These are phyloP conservation scores for Erodium maritimum DNA, from an alignment of 345 rosid species.

Conservation along the genomic window DNA sequence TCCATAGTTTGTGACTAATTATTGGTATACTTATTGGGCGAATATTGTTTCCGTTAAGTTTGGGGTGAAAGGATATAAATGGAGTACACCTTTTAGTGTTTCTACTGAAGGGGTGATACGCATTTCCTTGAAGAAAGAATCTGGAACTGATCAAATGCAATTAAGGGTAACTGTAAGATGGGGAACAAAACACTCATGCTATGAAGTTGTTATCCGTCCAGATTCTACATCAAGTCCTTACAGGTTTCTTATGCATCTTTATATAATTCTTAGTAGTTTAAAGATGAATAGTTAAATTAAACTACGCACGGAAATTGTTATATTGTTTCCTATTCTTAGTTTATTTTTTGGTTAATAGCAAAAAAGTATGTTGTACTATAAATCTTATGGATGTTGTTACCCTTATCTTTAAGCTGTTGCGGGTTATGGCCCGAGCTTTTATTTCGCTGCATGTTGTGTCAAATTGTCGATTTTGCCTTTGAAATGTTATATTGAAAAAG, in stretches of 20 bases:
- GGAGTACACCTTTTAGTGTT: constrained; percentile 87
- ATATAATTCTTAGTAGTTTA: too few relatives aligned
- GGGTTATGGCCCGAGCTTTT: too few relatives aligned
- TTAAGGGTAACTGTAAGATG: constrained; percentile 75
- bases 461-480: too few relatives aligned
- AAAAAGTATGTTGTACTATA: too few relatives aligned
- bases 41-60: constrained; percentile 35
- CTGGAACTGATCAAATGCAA: constrained; percentile 42
- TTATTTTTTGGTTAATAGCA: too few relatives aligned
- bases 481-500: too few relatives aligned
- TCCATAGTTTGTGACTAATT: neutral
- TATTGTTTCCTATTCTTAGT: too few relatives aligned
- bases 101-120: constrained; percentile 71
- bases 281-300: too few relatives aligned
- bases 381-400: too few relatives aligned
- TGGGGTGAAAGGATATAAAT: constrained; percentile 58
- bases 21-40: constrained; percentile 4
- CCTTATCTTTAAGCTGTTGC: too few relatives aligned
- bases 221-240: constrained; percentile 75
- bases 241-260: constrained; percentile 36
- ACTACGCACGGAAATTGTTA: too few relatives aligned
- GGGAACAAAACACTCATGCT: constrained; percentile 79
- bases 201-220: constrained; percentile 84
- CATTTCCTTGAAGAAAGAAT: constrained; percentile 41
- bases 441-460: too few relatives aligned